Evolutionary conservation across 768 basidiomycete species (phyloP).

Genomic region (Leccinum boreale): DNA sequence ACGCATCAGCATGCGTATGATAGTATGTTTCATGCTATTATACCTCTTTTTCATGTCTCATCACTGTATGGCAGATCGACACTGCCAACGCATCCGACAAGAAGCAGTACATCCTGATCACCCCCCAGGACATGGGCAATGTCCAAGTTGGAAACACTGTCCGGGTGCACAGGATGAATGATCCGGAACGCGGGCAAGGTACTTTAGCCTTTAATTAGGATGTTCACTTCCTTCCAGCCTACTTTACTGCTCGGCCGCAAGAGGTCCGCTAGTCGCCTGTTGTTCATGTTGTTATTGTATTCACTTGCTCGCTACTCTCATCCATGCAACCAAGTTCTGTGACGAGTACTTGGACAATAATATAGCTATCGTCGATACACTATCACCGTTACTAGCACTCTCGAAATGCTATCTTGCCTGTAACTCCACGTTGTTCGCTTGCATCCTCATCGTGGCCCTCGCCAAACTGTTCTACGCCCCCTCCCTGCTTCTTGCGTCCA

Average conservation of each 20-base stretch:
- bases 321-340: not conserved
- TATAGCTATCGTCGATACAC: not conserved
- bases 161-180: constrained; percentile 72
- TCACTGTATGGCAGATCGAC: constrained; percentile 57
- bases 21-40: constrained; percentile 47
- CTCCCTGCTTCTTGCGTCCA: constrained; percentile 26
- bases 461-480: constrained; percentile 20
- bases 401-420: constrained; percentile 5
- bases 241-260: not conserved
- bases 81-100: constrained; percentile 83
- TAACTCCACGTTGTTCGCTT: constrained; percentile 9
- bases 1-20: constrained; percentile 92
- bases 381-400: not conserved
- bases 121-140: constrained; percentile 89
- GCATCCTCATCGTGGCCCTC: not conserved
- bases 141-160: constrained; percentile 66
- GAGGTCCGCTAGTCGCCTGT: not conserved
- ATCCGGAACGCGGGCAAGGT: constrained; percentile 70
- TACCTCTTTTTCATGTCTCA: constrained; percentile 2
- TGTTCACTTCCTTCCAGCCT: not conserved
- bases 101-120: constrained; percentile 94
- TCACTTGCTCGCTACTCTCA: constrained; percentile 4
- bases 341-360: not conserved
- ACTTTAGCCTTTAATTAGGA: constrained; percentile 34
- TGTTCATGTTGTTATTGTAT: constrained; percentile 10